Percentiles rank a stretch among this genome's conserved stretches.
phyloP scores from a whole-genome alignment of 1,284 basidiomycete genomes.

The Ceratobasidium sp. region DNA sequence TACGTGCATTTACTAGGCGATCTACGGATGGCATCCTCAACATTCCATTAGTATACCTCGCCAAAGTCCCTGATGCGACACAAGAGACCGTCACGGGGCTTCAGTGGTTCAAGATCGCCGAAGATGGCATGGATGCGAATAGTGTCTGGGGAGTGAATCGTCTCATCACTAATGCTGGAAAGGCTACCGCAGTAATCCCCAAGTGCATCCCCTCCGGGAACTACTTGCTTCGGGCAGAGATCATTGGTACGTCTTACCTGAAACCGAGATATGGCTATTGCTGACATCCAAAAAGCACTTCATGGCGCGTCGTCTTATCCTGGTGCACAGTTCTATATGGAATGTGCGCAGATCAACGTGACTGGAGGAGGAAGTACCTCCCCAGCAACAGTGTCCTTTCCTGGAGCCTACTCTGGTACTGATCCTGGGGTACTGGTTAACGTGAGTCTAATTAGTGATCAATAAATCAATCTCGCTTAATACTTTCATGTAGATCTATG shows the following conservation, averaged over 20 bases:
- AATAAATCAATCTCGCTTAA: conserved; percentile 51
- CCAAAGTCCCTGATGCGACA: conserved; percentile 60
- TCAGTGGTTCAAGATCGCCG: conserved; percentile 65
- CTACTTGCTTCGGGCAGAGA: conserved; percentile 65
- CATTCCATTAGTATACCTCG: conserved; percentile 56
- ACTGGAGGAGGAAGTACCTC: conserved; percentile 56
- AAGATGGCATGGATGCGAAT: conserved; percentile 61
- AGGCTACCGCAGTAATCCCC: conserved; percentile 63
- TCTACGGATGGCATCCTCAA: neutral
- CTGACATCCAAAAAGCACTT: conserved; percentile 53
- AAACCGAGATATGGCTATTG: conserved; percentile 49
- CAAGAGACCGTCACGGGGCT: conserved; percentile 59
- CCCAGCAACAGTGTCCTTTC: conserved; percentile 61
- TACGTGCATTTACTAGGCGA: neutral
- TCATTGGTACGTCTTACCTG: conserved; percentile 55
- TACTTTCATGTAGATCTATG: conserved; percentile 54
- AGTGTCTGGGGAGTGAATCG: conserved; percentile 52
- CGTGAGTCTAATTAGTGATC: conserved; percentile 51
- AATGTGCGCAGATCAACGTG: conserved; percentile 49
- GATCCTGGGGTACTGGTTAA: conserved; percentile 55
- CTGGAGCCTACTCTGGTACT: conserved; percentile 59
- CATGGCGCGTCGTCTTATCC: conserved; percentile 11
- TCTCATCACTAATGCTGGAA: conserved; percentile 62
- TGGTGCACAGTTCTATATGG: conserved; percentile 56
- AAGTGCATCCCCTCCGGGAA: conserved; percentile 60